Evolutionary conservation across 2,329 filamentous ascomycete genomes (phyloP).

Genomic region (Verticillium klebahnii): DNA sequence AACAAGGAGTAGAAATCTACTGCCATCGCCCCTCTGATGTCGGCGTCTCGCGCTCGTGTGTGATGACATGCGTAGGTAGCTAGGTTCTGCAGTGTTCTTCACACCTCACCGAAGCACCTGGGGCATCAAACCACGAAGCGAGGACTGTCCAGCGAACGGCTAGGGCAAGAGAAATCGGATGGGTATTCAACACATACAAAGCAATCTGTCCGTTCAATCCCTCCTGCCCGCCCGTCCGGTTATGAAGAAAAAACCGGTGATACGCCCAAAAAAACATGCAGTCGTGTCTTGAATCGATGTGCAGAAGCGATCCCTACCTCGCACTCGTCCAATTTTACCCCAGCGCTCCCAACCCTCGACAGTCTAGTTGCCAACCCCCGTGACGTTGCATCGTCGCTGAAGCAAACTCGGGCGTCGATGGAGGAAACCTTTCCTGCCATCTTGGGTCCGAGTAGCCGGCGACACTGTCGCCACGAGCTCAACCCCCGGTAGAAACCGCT

Average conservation of each 20-base stretch:
- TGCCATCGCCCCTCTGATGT: background rate
- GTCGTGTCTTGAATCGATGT: background rate
- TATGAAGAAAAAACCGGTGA: background rate
- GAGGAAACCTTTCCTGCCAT: too few relatives aligned
- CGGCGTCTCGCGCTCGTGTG: background rate
- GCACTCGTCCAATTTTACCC: background rate
- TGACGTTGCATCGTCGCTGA: background rate
- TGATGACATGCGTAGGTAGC: background rate
- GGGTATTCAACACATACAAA: conserved; percentile 2
- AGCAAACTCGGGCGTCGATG: too few relatives aligned
- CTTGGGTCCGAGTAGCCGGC: too few relatives aligned
- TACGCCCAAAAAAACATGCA: background rate
- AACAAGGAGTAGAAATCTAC: background rate
- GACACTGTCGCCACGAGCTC: too few relatives aligned
- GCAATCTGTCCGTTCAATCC: background rate
- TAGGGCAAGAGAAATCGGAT: background rate
- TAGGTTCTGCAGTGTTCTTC: background rate
- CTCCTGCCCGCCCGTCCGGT: background rate
- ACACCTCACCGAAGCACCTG: background rate
- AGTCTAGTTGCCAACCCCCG: background rate
- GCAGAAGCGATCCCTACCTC: background rate
- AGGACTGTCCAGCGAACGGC: background rate
- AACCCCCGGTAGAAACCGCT: background rate
- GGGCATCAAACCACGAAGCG: background rate
- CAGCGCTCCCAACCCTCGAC: background rate